Conservation (phyloP, 2,329 filamentous ascomycete species). For the Bimuria novae-zelandiae region DNA sequence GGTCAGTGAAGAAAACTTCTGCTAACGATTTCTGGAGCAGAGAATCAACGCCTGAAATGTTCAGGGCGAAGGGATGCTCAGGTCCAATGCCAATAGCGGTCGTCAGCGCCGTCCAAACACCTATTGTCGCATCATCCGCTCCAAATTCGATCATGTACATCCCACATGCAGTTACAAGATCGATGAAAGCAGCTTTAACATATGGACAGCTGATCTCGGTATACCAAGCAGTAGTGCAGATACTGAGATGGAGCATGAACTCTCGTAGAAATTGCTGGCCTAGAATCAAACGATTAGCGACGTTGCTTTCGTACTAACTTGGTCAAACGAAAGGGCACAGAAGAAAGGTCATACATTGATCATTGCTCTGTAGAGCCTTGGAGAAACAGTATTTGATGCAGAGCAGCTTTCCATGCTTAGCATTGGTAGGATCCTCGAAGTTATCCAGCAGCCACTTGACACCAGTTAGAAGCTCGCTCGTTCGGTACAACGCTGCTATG, state of each 20-base stretch:
- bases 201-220: slow-evolving; percentile 34
- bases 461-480: slow-evolving; percentile 27
- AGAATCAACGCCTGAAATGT: slow-evolving; percentile 13
- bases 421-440: slow-evolving; percentile 24
- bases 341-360: slow-evolving; percentile 2
- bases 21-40: slow-evolving; percentile 28
- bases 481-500: slow-evolving; percentile 49
- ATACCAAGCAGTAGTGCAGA: slow-evolving; percentile 22
- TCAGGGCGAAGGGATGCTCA: slow-evolving; percentile 19
- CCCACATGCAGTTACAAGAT: slow-evolving; percentile 38
- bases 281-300: slow-evolving; percentile 12
- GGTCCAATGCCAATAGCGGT: slow-evolving; percentile 25
- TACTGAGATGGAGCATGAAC: slow-evolving; percentile 25
- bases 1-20: slow-evolving; percentile 31
- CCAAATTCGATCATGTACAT: slow-evolving; percentile 25
- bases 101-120: slow-evolving; percentile 27
- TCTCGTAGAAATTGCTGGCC: slow-evolving; percentile 21
- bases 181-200: slow-evolving; percentile 43
- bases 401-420: slow-evolving; percentile 38
- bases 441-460: slow-evolving; percentile 25
- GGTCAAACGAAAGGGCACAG: no score
- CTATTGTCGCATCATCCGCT: slow-evolving; percentile 21
- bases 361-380: slow-evolving; percentile 23
- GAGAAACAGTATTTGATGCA: slow-evolving; percentile 38
- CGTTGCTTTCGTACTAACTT: no score